Evolutionary conservation across 768 basidiomycete species (phyloP), one percentile per base, ranked within the genome.

Genomic region (Nidularia sp.): DNA sequence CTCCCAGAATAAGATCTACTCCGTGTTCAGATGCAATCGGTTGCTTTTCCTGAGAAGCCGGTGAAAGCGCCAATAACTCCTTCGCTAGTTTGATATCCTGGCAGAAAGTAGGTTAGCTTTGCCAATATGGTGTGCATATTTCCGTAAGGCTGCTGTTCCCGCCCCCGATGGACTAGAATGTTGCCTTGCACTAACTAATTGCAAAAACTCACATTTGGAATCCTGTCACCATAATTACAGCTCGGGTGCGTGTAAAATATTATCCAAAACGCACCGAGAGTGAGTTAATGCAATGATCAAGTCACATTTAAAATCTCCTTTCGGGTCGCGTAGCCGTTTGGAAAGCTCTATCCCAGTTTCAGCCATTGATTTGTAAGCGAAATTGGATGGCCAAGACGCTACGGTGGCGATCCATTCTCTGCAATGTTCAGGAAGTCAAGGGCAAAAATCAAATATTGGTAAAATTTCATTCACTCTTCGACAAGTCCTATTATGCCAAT

Each of bases 401-500:
- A 97, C 83, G 0, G 93, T 95, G 25, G 75, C 76, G 48, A 96
- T 93, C 93, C 93, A 96, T 60, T 90, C 89, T 64, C 92, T 94
- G 48, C 13, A 32, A 42, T 25, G 47, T 15, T 39, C 41, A n/a
- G 22, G 10, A 43, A 22, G 15, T 25, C 45, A 32, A 44, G n/a
- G 34, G 34, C 36, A 22, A 47, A 44, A 45, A 32, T 34, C n/a
- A 34, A 5, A 32, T 48, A 35, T 49, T 12, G 34, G 13, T 6
- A 25, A 25, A 13, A 34, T 39, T 41, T 32, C 25, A 32, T 9
- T 25, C 34, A 93, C 93, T 88, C 75, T 66, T 97, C 93, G 0
- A 94, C 88, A 0, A 97, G 77, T 2, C 93, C 93, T 45, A 97
- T 86, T 31, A 95, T 63, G 3, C 93, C 93, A 45, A 95, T 75